phyloP scores from a whole-genome alignment of 1,284 basidiomycete species.

The Mycena sp. region DNA sequence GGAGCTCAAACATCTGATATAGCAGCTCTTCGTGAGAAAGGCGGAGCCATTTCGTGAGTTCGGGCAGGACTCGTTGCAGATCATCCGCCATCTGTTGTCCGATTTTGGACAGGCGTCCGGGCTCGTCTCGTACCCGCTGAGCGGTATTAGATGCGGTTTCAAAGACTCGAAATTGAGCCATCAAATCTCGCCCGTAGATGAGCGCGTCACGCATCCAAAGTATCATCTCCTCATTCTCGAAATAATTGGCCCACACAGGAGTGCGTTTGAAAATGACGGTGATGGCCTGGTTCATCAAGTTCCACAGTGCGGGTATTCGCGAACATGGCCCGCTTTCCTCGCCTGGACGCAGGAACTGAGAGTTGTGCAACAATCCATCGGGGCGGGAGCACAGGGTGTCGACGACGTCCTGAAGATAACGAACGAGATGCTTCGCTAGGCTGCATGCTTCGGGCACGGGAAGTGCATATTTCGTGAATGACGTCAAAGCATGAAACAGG shows the following conservation, averaged over 20 bases:
- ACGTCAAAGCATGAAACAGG: conserved; percentile 71
- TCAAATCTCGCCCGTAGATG: conserved; percentile 88
- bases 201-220: conserved; percentile 97
- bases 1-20: conserved; percentile 86
- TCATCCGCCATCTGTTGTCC: conserved; percentile 82
- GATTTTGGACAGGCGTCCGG: conserved; percentile 51
- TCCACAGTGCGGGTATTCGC: conserved; percentile 83
- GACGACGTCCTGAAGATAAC: conserved; percentile 91
- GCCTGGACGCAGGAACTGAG: conserved; percentile 62
- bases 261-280: conserved; percentile 88
- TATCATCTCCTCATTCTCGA: conserved; percentile 87
- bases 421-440: conserved; percentile 87
- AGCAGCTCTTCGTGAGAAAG: conserved; percentile 90
- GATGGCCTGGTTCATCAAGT: conserved; percentile 82
- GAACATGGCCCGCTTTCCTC: conserved; percentile 58
- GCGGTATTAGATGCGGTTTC: conserved; percentile 69
- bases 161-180: conserved; percentile 83
- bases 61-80: conserved; percentile 81
- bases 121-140: conserved; percentile 13
- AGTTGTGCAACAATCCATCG: conserved; percentile 74
- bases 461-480: conserved; percentile 72
- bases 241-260: conserved; percentile 83
- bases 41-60: conserved; percentile 88
- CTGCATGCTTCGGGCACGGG: conserved; percentile 86
- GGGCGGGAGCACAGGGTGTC: conserved; percentile 84